A percentile compares a stretch with the other conserved stretches of the same genome.
Evolutionary conservation across 768 basidiomycete species (phyloP).

Genomic region (Baorangia bicolor): DNA sequence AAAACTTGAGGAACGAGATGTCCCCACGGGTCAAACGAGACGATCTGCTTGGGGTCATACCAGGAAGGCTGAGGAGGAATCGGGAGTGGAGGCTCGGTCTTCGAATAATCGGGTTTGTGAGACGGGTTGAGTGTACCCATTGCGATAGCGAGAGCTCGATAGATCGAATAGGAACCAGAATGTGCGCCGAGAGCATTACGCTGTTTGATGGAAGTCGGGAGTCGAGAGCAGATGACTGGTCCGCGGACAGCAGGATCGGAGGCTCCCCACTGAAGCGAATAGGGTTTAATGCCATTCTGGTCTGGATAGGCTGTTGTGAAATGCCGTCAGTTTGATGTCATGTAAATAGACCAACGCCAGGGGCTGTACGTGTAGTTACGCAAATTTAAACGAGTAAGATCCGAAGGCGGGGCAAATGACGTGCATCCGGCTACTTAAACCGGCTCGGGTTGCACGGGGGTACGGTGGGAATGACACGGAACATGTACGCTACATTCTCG

Average conservation of each 20-base stretch:
- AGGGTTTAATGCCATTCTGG: constrained; percentile 83
- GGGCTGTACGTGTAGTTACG: constrained; percentile 6
- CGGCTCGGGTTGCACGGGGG: background rate
- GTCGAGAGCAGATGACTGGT: constrained; percentile 85
- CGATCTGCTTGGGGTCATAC: constrained; percentile 77
- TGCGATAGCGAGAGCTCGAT: constrained; percentile 89
- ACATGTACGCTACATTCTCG: background rate
- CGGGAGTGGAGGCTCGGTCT: constrained; percentile 81
- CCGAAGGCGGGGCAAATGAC: constrained; percentile 8
- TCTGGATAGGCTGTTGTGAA: constrained; percentile 73
- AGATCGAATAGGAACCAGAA: constrained; percentile 91
- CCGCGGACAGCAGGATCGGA: constrained; percentile 64
- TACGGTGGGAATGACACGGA: background rate
- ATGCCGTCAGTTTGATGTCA: constrained; percentile 11
- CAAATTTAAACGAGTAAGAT: constrained; percentile 10
- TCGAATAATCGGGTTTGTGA: constrained; percentile 79
- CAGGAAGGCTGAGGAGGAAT: constrained; percentile 78
- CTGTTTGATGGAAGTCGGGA: constrained; percentile 79
- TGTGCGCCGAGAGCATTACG: constrained; percentile 95
- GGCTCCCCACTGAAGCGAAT: constrained; percentile 82
- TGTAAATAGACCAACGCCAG: constrained; percentile 1
- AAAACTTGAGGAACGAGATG: constrained; percentile 80
- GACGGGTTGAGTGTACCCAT: constrained; percentile 78
- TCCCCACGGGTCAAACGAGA: constrained; percentile 92
- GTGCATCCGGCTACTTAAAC: background rate